phyloP scores from a whole-genome alignment of 2,329 filamentous ascomycete species.

The Clarireedia hainanense region DNA sequence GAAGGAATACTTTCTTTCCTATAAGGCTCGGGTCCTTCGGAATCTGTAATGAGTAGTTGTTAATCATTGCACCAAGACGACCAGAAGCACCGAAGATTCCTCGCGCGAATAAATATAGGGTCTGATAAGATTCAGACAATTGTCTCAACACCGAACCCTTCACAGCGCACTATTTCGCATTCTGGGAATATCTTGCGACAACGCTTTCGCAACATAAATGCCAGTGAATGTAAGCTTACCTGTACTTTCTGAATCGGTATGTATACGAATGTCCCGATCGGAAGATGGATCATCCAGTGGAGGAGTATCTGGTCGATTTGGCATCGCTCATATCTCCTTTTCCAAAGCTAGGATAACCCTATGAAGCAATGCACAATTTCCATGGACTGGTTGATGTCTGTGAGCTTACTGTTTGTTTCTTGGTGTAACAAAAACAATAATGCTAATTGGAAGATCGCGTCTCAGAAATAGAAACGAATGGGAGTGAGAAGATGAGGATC shows the following conservation, averaged over 20 bases:
- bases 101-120: neutral
- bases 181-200: neutral
- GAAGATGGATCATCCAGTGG: slow-evolving; percentile 6
- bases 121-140: neutral
- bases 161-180: too few species aligned
- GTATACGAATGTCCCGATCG: slow-evolving; percentile 12
- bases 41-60: slow-evolving; percentile 1
- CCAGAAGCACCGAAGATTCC: neutral
- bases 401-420: neutral
- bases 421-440: slow-evolving; percentile 5
- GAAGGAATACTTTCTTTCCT: neutral
- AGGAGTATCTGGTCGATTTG: slow-evolving; percentile 13
- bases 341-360: slow-evolving; percentile 7
- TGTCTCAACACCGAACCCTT: neutral
- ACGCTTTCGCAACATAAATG: neutral
- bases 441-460: neutral
- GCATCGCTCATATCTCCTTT: slow-evolving; percentile 20
- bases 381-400: slow-evolving; percentile 4
- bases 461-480: too few species aligned
- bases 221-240: slow-evolving; percentile 11
- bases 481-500: neutral
- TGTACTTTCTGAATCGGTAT: slow-evolving; percentile 13
- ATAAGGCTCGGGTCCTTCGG: neutral
- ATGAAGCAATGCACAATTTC: slow-evolving; percentile 4
- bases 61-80: slow-evolving; percentile 2